These are phyloP conservation scores for Fusarium sp. DNA, from an alignment of 2,329 filamentous ascomycete genomes.

Conservation along the genomic window DNA sequence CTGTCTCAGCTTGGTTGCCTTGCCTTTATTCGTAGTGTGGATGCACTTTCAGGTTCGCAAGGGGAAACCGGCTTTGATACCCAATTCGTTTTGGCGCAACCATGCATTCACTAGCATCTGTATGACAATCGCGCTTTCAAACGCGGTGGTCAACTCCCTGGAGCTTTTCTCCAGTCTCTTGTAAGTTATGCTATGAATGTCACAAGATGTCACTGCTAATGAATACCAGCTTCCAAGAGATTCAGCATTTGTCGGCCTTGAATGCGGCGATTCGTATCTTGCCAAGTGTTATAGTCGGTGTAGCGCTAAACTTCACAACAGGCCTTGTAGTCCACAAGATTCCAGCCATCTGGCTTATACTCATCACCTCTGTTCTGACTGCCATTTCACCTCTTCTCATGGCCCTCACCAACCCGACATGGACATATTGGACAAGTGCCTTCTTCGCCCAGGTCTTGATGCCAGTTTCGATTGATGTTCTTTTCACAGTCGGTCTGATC, in stretches of 20 bases:
- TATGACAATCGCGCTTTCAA: conserved; percentile 60
- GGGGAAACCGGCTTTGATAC: conserved; percentile 67
- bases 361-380: conserved; percentile 56
- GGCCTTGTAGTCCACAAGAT: conserved; percentile 61
- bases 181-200: conserved; percentile 48
- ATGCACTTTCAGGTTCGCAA: conserved; percentile 60
- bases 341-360: conserved; percentile 55
- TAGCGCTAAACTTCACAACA: conserved; percentile 57
- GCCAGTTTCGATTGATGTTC: conserved; percentile 59
- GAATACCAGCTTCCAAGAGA: conserved; percentile 60
- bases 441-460: conserved; percentile 59
- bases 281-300: conserved; percentile 59
- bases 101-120: conserved; percentile 67
- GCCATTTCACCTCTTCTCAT: conserved; percentile 65
- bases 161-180: conserved; percentile 63
- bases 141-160: conserved; percentile 59
- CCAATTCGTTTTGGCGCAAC: conserved; percentile 72
- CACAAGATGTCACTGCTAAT: conserved; percentile 3
- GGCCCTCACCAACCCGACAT: conserved; percentile 62
- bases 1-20: conserved; percentile 54
- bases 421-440: conserved; percentile 63
- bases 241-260: conserved; percentile 60
- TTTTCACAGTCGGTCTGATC: conserved; percentile 69
- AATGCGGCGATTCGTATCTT: conserved; percentile 58
- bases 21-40: conserved; percentile 67